Evolutionary conservation across 768 basidiomycete species (phyloP), one percentile per base, ranked within the genome.

Genomic region (Panaeolus papilionaceus): DNA sequence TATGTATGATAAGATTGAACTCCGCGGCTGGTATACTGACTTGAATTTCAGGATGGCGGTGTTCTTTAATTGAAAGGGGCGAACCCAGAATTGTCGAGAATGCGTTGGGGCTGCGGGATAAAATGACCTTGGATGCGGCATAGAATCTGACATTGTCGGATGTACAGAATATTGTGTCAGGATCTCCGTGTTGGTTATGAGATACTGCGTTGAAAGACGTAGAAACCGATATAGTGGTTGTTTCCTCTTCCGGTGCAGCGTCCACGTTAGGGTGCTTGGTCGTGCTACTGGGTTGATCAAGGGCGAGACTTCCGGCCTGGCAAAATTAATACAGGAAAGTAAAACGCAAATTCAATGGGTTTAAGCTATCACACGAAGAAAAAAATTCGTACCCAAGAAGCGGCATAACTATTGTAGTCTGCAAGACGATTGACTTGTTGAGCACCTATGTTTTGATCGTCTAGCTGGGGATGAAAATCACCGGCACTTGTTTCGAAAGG

Each of bases 131-230:
- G 7, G 72, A 70, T 47, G 71, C 71, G 20, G 77, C 70, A 42
- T 79, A 76, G 68, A 79, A 79, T 3, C 75, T 66, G 10, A 79
- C 76, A 1, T 65, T 61, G 28, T 79, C 78, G 28, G 73, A 68
- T 7, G 76, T 75, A 20, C 71, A 71, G 28, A 79, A 70, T 63
- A 75, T 69, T 11, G 71, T 72, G 38, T 78, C 75, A 9, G 72
- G 70, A 28, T 63, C 49, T 10, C 40, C 11, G n/a, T 72, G 64
- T 33, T 77, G 72, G 9, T 74, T 69, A 18, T 51, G 47, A 51
- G 47, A 51, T 8, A 20, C 23, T 8, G 45, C 45, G 47, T 51
- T 26, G 47, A 51, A 51, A 7, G 45, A 47, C 7, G 45, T n/a
- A 18, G 45, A 47, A 47, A 47, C 18, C 16, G 45, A n/a, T 14